phyloP scores from a whole-genome alignment of 177 flowering plant species.

The Vitis hybrid region DNA sequence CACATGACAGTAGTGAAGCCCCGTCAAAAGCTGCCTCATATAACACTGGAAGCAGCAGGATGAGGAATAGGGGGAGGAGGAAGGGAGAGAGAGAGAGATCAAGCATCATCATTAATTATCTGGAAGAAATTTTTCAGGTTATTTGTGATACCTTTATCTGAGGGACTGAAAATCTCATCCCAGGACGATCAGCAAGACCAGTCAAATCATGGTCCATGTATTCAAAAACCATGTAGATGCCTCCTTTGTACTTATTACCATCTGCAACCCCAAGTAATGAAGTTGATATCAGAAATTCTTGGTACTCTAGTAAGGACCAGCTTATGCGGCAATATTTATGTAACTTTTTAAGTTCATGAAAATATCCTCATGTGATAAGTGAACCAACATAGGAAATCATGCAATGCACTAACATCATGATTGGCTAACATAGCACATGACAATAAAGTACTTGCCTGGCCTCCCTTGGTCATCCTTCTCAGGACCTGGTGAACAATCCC shows the following conservation, averaged over 20 bases:
- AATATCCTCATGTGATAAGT: too few species aligned
- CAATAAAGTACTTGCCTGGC: constrained; percentile 44
- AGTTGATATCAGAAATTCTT: neutral
- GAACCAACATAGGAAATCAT: too few species aligned
- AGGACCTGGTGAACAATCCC: constrained; percentile 44
- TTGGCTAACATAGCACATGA: too few species aligned
- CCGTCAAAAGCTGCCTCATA: constrained; percentile 93
- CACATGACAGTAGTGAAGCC: constrained; percentile 95
- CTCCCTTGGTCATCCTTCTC: constrained; percentile 82
- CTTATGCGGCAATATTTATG: too few species aligned
- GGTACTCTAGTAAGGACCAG: too few species aligned
- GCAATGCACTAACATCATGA: neutral
- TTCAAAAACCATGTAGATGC: constrained; percentile 97
- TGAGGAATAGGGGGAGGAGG: neutral
- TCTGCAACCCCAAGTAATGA: constrained; percentile 32
- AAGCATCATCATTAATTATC: too few species aligned
- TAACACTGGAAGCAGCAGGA: constrained; percentile 58
- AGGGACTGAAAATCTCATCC: constrained; percentile 85
- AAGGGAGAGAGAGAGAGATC: too few species aligned
- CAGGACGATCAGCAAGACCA: constrained; percentile 93
- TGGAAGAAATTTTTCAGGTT: too few species aligned
- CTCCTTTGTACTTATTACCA: constrained; percentile 82
- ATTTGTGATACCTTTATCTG: constrained; percentile 75
- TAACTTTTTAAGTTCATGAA: too few species aligned
- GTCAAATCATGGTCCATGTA: constrained; percentile 97